phyloP scores from a whole-genome alignment of 2,329 filamentous ascomycete genomes.

The Fusarium sp. region DNA sequence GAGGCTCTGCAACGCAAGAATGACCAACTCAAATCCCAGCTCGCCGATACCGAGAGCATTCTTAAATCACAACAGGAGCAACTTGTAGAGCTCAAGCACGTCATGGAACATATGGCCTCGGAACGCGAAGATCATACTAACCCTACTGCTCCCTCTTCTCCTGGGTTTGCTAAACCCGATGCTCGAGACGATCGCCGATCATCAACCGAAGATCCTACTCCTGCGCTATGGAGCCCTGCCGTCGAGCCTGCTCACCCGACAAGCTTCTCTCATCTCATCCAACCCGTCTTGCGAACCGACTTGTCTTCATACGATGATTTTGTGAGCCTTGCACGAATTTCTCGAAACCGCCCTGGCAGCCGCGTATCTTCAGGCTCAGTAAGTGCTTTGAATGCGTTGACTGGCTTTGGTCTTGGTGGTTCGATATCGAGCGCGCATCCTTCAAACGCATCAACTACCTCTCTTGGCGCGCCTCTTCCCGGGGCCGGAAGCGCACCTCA shows the following conservation, averaged over 20 bases:
- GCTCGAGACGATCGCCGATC: slow-evolving; percentile 60
- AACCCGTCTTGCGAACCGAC: slow-evolving; percentile 86
- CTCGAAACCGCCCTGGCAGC: slow-evolving; percentile 71
- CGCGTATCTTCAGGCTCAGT: slow-evolving; percentile 79
- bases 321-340: slow-evolving; percentile 77
- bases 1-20: slow-evolving; percentile 86
- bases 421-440: slow-evolving; percentile 62
- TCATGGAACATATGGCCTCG: slow-evolving; percentile 88
- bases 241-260: slow-evolving; percentile 68
- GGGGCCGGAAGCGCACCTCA: slow-evolving; percentile 67
- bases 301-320: slow-evolving; percentile 88
- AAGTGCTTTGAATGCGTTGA: slow-evolving; percentile 62
- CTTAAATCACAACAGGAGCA: slow-evolving; percentile 94
- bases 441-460: slow-evolving; percentile 72
- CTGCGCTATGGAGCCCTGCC: slow-evolving; percentile 51
- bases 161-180: slow-evolving; percentile 79
- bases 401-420: slow-evolving; percentile 59
- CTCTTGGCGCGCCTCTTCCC: slow-evolving; percentile 64
- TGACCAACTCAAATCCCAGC: slow-evolving; percentile 86
- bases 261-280: slow-evolving; percentile 85
- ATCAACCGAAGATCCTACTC: slow-evolving; percentile 51
- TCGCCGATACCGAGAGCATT: slow-evolving; percentile 87
- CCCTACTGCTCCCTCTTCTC: slow-evolving; percentile 85
- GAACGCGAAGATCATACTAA: slow-evolving; percentile 79
- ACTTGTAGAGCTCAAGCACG: slow-evolving; percentile 87